A percentile compares a stretch with the other conserved stretches of the same genome.
Evolutionary conservation across 1,284 basidiomycete species (phyloP).

Genomic region (Puccinia triticina): DNA sequence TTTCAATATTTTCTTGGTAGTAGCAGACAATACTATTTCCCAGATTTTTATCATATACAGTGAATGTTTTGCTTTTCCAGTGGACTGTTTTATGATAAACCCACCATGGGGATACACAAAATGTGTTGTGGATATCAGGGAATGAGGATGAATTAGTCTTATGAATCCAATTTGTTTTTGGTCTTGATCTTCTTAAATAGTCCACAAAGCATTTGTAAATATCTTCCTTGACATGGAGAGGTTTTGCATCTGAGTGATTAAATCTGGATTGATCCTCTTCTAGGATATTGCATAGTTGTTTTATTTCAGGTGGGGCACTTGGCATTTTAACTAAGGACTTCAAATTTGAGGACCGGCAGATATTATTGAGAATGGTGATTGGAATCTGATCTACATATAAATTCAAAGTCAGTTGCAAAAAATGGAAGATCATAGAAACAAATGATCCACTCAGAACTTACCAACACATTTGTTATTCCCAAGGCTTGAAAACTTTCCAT

Average conservation of each 20-base stretch:
- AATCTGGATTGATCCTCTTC: not conserved
- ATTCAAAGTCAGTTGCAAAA: not conserved
- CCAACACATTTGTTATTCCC: not conserved
- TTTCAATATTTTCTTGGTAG: not conserved
- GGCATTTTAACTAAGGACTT: not conserved
- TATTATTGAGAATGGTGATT: not conserved
- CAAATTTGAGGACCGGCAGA: constrained; percentile 3
- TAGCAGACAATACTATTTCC: not conserved
- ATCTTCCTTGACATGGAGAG: not conserved
- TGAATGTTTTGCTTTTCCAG: constrained; percentile 15
- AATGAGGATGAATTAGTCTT: too few species aligned
- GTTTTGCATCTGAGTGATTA: not conserved
- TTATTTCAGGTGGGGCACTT: constrained; percentile 12
- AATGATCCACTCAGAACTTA: not conserved
- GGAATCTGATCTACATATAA: constrained; percentile 7
- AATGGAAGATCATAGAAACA: too few species aligned
- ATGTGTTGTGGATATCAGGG: not conserved
- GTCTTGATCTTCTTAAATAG: not conserved
- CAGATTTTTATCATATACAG: not conserved
- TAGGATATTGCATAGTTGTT: not conserved
- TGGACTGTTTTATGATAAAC: constrained; percentile 2
- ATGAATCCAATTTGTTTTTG: not conserved
- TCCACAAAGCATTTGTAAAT: constrained; percentile 2
- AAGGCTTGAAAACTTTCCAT: constrained; percentile 19
- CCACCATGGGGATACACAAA: constrained; percentile 1